Evolutionary conservation across 2,329 filamentous ascomycete genomes (phyloP).

Genomic region (Hypoxylon sp.): DNA sequence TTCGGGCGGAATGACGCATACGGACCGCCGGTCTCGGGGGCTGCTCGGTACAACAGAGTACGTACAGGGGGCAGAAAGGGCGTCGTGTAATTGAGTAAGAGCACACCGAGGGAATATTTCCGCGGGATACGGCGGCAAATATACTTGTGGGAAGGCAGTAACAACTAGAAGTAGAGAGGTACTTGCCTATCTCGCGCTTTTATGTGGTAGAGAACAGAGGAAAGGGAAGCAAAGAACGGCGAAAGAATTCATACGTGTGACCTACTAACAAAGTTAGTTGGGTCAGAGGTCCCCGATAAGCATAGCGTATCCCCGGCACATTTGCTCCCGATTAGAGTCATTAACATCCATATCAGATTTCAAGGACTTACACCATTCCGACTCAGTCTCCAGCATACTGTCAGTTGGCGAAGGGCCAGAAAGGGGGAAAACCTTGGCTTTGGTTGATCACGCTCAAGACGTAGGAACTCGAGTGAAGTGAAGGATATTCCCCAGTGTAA

Average conservation of each 20-base stretch:
- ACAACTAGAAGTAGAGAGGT: slow-evolving; percentile 1
- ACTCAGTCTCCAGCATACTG: neutral
- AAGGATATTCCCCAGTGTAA: slow-evolving; percentile 9
- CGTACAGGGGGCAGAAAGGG: slow-evolving; percentile 10
- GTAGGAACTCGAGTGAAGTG: neutral
- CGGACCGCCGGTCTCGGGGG: slow-evolving; percentile 43
- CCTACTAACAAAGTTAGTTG: neutral
- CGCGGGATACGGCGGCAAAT: slow-evolving; percentile 23
- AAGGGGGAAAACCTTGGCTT: neutral
- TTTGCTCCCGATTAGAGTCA: neutral
- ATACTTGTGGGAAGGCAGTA: slow-evolving; percentile 9
- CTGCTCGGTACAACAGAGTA: slow-evolving; percentile 21
- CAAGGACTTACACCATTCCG: neutral
- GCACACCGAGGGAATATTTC: slow-evolving; percentile 16
- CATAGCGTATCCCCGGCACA: neutral
- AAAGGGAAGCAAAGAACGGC: neutral
- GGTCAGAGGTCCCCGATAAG: neutral
- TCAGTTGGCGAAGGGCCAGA: neutral
- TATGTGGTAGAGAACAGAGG: neutral
- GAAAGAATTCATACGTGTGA: too few relatives aligned
- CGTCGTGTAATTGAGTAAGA: slow-evolving; percentile 1
- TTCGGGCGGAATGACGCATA: slow-evolving; percentile 40
- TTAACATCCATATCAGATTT: neutral
- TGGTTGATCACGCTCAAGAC: neutral
- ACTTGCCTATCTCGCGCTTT: neutral